Base-by-base conservation (phyloP, 2,329 filamentous ascomycete genomes). In the Neoascochyta sp. region DNA sequence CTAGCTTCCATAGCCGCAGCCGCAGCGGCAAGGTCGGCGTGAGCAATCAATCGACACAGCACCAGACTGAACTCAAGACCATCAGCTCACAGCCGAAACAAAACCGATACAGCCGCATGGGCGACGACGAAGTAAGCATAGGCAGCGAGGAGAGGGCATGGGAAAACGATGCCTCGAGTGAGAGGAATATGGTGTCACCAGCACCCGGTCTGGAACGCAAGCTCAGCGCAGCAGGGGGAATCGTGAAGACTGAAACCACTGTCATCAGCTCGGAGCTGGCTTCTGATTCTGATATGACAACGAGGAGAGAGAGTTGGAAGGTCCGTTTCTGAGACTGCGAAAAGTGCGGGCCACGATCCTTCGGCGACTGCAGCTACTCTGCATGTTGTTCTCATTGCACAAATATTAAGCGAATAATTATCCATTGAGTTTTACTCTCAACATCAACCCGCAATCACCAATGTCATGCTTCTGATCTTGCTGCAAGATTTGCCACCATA, bases 91-190 rank as follows among this genome's bases (percentile, higher is more conserved):
- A 31, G 21, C 19, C 16, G 5, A 14, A 22, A 9, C 26, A 27
- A 5, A 38, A 21, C 4, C 18, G 13, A 4, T 43, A 41, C 10
- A 25, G 23, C n/a, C 29, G 19, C 7, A 39, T 41, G 19, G 30
- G 33, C 1, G 37, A 41, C 4, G 43, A 41, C 11, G 14, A 23
- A 4, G 22, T 35, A 1, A 46, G 43, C 8, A 24, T 43, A 5
- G 32, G 27, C 1, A 46, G 43, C 16, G 43, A 41, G 2, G 43
- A 46, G 19, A 28, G 27, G 6, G 16, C 32, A 5, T 36, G 27
- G 23, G 15, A 7, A 6, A 8, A 16, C 15, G 26, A 34, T 5
- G 31, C 19, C 4, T 13, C 5, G 3, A 28, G 31, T 8, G 21
- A 24, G 3, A 20, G 9, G 13, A 20, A 20, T 12, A 24, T 24